Evolutionary conservation across 2,329 filamentous ascomycete species (phyloP), one percentile per base, ranked within the genome.

Genomic region (Aaosphaeria pasadenensis): DNA sequence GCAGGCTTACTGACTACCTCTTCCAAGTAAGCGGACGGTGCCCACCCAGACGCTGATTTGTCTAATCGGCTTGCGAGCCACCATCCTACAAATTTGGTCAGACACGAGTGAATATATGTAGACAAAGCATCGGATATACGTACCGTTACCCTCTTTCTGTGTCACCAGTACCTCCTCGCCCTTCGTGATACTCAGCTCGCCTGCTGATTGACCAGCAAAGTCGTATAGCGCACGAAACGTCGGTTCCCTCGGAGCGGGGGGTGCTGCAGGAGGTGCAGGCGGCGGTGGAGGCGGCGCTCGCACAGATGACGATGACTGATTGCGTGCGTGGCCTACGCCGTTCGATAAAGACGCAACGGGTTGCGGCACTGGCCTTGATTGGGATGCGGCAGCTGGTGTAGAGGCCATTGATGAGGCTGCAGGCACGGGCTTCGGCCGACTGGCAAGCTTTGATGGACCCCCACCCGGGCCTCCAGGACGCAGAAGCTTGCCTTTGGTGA

Each of bases 101-200:
- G 68, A 45, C 48, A 56, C 46, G 29, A 33, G n/a, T n/a, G 46
- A 31, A 47, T 45, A 13, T 30, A 41, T 46, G n/a, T 45, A 4
- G 13, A 35, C 17, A 11, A 47, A 42, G 31, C 17, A 9, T 29
- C 5, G 32, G 11, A 17, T 24, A 31, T 41, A 70, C 86, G 71
- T 82, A 96, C 92, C 94, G 67, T 97, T 97, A 69, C 82, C 86
- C 72, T 96, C 92, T 72, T 96, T 96, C 64, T 94, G 87, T n/a
- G 95, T 82, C 64, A 99, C 85, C 68, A 95, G 84, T 45, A 99
- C 82, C 43, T 96, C 72, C 54, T 97, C 88, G 44, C 88, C 91
- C 43, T 88, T 85, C 49, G 71, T 81, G 54, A 99, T 82, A 11
- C 87, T 86, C 44, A 99, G 78, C 71, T 97, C 91, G 57, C 95